Evolutionary conservation across 208 protist species (phyloP).

Genomic region (Angomonas deanei): DNA sequence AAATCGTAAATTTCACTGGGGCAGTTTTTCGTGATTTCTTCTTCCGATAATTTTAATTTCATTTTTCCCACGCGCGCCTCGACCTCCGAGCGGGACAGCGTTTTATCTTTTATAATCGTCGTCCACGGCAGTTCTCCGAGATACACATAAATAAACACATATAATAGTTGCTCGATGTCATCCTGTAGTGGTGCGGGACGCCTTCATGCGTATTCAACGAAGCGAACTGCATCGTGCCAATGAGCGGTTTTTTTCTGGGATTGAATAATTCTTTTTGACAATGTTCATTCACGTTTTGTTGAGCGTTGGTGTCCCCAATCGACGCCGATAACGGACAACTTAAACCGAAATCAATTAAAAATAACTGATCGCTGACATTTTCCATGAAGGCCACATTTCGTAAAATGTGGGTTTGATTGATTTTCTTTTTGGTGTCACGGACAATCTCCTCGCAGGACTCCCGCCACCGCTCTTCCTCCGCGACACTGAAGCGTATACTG

Average conservation of each 20-base stretch:
- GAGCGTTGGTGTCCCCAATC: too few species aligned
- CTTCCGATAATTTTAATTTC: neutral
- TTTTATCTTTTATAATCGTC: neutral
- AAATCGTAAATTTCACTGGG: neutral
- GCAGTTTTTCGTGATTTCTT: neutral
- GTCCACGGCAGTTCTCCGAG: neutral
- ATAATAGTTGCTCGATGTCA: neutral
- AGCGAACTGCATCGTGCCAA: neutral
- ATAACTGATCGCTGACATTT: neutral
- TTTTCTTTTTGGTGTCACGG: neutral
- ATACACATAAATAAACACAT: neutral
- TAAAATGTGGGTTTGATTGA: neutral
- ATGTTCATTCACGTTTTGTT: too few species aligned
- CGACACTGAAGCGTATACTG: too few species aligned
- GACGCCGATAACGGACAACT: too few species aligned
- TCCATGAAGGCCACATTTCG: neutral
- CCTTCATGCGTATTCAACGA: neutral
- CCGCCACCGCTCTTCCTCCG: too few species aligned
- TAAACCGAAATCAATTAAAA: neutral
- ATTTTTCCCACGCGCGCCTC: neutral
- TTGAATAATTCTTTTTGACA: neutral
- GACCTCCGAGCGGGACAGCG: neutral
- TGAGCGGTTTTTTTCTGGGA: neutral
- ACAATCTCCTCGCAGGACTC: neutral
- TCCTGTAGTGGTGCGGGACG: neutral